These are phyloP conservation scores for Peterozyma xylosa DNA, from an alignment of 805 yeast genomes.

Conservation along the genomic window DNA sequence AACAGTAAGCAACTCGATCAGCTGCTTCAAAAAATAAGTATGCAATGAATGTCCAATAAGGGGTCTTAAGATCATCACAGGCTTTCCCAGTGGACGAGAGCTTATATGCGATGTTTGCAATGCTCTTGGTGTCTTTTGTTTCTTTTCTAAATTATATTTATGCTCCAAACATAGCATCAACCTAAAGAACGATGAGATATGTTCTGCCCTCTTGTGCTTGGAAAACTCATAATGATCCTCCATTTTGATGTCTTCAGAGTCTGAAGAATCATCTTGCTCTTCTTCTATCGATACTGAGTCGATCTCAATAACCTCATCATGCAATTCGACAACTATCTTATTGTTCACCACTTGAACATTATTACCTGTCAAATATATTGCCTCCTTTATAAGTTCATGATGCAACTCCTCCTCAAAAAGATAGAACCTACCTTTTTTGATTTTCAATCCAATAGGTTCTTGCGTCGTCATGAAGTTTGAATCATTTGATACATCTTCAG, in stretches of 20 bases:
- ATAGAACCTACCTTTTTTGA: slow-evolving; percentile 61
- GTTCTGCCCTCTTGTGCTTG: slow-evolving; percentile 35
- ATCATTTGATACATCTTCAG: slow-evolving; percentile 5
- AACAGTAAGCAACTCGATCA: slow-evolving; percentile 14
- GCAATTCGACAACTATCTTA: slow-evolving; percentile 57
- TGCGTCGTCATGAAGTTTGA: slow-evolving; percentile 7
- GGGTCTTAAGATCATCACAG: slow-evolving; percentile 45
- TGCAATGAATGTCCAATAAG: slow-evolving; percentile 53
- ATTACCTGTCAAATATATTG: slow-evolving; percentile 57
- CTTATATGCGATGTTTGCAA: slow-evolving; percentile 22
- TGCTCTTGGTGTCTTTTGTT: slow-evolving; percentile 38
- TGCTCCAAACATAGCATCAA: slow-evolving; percentile 57
- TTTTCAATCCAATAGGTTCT: slow-evolving; percentile 39
- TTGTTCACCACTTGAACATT: slow-evolving; percentile 61
- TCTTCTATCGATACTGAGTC: slow-evolving; percentile 45
- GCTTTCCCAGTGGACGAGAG: slow-evolving; percentile 18
- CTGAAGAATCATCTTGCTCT: slow-evolving; percentile 15
- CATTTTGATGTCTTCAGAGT: slow-evolving; percentile 27
- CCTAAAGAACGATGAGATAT: slow-evolving; percentile 44
- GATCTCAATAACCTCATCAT: slow-evolving; percentile 63
- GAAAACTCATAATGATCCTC: slow-evolving; percentile 23
- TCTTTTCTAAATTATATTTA: slow-evolving; percentile 33
- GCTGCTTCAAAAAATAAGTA: slow-evolving; percentile 31
- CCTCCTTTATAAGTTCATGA: slow-evolving; percentile 70
- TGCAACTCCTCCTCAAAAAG: slow-evolving; percentile 88